Evolutionary conservation across 441 rosid species (phyloP).

Genomic region (Jatropha multifida): DNA sequence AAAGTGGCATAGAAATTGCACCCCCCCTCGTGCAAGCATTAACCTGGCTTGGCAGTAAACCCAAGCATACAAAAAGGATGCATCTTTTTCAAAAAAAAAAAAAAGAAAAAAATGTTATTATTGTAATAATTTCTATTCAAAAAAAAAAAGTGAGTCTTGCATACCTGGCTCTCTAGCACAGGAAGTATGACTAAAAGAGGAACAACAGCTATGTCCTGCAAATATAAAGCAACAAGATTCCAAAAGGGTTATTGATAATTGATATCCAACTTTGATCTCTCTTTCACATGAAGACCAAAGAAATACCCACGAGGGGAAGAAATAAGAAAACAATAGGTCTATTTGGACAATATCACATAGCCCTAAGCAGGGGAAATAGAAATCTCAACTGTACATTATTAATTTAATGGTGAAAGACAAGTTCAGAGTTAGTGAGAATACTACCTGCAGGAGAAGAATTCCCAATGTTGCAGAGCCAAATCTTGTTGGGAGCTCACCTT

Average conservation of each 20-base stretch:
- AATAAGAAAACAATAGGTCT: constrained; percentile 6
- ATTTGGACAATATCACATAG: too few species aligned
- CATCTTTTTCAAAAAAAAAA: neutral
- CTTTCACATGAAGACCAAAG: constrained; percentile 21
- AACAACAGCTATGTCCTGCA: constrained; percentile 96
- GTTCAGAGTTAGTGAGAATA: constrained; percentile 14
- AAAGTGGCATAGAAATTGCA: neutral
- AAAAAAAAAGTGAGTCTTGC: constrained; percentile 9
- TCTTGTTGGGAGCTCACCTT: constrained; percentile 97
- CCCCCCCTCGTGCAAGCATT: neutral
- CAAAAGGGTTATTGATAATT: constrained; percentile 24
- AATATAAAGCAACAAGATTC: constrained; percentile 23
- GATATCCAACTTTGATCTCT: constrained; percentile 19
- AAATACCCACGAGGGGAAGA: constrained; percentile 12
- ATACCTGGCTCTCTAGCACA: constrained; percentile 90
- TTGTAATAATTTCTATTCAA: neutral
- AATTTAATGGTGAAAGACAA: neutral
- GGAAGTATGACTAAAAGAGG: constrained; percentile 96
- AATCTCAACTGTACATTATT: neutral
- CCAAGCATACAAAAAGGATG: neutral
- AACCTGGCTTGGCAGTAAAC: neutral
- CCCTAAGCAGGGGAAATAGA: neutral
- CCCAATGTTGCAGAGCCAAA: constrained; percentile 98
- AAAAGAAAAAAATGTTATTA: neutral
- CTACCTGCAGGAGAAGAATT: constrained; percentile 95